phyloP scores from a whole-genome alignment of 352 stramenopile species.

The Phytophthora sp. region DNA sequence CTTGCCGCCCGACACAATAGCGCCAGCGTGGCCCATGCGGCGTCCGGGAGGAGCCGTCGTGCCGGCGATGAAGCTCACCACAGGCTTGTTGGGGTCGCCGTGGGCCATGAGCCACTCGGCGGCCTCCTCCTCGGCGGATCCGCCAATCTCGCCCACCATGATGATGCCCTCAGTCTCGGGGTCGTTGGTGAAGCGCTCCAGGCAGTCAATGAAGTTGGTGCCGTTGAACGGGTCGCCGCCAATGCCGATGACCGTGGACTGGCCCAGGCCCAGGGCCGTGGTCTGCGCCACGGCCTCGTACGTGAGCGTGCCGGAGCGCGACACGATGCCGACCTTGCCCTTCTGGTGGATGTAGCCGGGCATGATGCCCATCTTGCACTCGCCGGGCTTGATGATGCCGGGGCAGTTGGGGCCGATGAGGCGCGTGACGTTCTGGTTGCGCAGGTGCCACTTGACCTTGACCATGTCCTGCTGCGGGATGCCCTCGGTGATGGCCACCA shows the following conservation, averaged over 20 bases:
- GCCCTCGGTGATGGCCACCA: slow-evolving; percentile 99
- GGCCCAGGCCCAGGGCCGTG: slow-evolving; percentile 95
- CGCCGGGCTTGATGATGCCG: slow-evolving; percentile 99
- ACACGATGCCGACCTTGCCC: slow-evolving; percentile 99
- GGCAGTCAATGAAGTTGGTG: slow-evolving; percentile 99
- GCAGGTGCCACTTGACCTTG: slow-evolving; percentile 96
- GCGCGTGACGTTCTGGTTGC: slow-evolving; percentile 93
- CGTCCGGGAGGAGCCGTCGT: slow-evolving; percentile 98
- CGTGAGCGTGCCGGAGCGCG: slow-evolving; percentile 97
- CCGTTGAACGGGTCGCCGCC: slow-evolving; percentile 99
- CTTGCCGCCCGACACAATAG: slow-evolving; percentile 99
- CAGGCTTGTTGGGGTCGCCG: slow-evolving; percentile 98
- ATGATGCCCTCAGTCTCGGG: slow-evolving; percentile 99
- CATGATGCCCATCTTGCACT: slow-evolving; percentile 99
- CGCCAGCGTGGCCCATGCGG: slow-evolving; percentile 99
- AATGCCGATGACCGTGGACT: slow-evolving; percentile 99
- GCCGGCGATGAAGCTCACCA: slow-evolving; percentile 99
- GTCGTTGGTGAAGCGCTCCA: slow-evolving; percentile 99
- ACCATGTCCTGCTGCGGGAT: slow-evolving; percentile 99
- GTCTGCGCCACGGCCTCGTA: slow-evolving; percentile 99
- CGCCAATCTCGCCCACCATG: slow-evolving; percentile 99
- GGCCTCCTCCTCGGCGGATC: slow-evolving; percentile 97
- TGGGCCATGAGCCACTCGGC: slow-evolving; percentile 98
- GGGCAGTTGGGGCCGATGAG: slow-evolving; percentile 99
- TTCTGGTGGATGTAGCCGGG: slow-evolving; percentile 99